Conservation (phyloP, 805 yeast species). For the Starmerella vaccinii region DNA sequence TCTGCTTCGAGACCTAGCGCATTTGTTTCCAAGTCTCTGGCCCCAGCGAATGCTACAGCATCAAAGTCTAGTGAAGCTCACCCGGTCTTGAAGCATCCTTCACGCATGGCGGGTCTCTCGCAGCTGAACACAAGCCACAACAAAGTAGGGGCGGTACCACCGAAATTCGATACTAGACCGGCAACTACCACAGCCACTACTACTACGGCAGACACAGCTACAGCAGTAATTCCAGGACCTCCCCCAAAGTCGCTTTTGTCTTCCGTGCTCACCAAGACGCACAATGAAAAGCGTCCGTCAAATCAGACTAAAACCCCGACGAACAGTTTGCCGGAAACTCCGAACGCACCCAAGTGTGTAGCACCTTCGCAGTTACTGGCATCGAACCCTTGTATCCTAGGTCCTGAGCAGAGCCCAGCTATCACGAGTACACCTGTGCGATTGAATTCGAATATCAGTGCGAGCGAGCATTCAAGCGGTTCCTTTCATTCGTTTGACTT, state of each 20-base stretch:
- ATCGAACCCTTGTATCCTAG: not conserved
- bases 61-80: not conserved
- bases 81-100: not conserved
- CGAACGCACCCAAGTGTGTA: not conserved
- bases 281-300: not conserved
- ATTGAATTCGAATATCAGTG: not conserved
- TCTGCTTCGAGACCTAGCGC: not conserved
- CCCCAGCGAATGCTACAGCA: not conserved
- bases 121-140: not conserved
- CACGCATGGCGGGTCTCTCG: not conserved
- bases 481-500: constrained; percentile 12
- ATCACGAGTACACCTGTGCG: constrained; percentile 7
- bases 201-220: too few species aligned
- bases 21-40: not conserved
- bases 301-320: not conserved
- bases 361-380: not conserved
- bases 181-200: too few species aligned
- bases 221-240: too few species aligned
- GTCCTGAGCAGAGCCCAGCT: not conserved
- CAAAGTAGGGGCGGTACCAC: not conserved
- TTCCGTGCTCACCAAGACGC: not conserved
- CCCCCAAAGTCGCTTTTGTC: not conserved
- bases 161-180: too few species aligned
- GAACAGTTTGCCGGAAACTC: not conserved
- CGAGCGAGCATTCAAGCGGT: not conserved